Conservation (phyloP, 73 alveolate genomes). For the Paramecium tetraurelia region DNA sequence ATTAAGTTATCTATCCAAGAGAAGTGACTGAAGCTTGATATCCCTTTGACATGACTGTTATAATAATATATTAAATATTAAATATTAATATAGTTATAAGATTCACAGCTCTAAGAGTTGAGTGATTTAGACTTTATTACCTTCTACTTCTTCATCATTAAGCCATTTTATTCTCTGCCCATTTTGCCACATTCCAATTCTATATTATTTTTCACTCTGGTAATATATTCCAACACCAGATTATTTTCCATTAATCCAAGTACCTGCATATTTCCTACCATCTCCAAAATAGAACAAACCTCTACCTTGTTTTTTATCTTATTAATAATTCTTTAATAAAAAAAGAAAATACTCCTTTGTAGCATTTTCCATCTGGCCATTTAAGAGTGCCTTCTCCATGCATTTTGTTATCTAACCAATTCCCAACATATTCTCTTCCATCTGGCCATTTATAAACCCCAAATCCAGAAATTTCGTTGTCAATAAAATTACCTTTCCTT, state of each 20-base stretch:
- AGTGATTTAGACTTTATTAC: neutral
- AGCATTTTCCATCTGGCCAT: slow-evolving; percentile 79
- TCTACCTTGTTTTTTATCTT: slow-evolving; percentile 74
- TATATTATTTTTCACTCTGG: slow-evolving; percentile 42
- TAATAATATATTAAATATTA: neutral
- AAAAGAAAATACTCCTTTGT: slow-evolving; percentile 60
- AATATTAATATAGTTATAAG: neutral
- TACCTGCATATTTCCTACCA: slow-evolving; percentile 61
- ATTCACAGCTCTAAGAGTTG: neutral
- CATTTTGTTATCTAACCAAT: slow-evolving; percentile 75
- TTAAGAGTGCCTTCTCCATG: slow-evolving; percentile 72
- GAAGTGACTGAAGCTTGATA: neutral
- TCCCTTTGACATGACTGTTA: neutral
- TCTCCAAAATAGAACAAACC: slow-evolving; percentile 69
- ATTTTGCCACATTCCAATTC: slow-evolving; percentile 58
- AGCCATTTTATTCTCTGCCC: slow-evolving; percentile 61
- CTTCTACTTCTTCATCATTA: slow-evolving; percentile 30
- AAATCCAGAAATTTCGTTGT: slow-evolving; percentile 71
- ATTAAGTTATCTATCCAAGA: neutral
- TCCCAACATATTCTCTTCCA: slow-evolving; percentile 69
- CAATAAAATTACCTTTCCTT: slow-evolving; percentile 58
- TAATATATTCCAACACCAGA: slow-evolving; percentile 65
- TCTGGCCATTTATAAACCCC: slow-evolving; percentile 77
- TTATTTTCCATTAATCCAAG: slow-evolving; percentile 69
- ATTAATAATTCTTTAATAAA: neutral